phyloP scores from a whole-genome alignment of 805 yeast genomes.

The Yarrowia osloensis region DNA sequence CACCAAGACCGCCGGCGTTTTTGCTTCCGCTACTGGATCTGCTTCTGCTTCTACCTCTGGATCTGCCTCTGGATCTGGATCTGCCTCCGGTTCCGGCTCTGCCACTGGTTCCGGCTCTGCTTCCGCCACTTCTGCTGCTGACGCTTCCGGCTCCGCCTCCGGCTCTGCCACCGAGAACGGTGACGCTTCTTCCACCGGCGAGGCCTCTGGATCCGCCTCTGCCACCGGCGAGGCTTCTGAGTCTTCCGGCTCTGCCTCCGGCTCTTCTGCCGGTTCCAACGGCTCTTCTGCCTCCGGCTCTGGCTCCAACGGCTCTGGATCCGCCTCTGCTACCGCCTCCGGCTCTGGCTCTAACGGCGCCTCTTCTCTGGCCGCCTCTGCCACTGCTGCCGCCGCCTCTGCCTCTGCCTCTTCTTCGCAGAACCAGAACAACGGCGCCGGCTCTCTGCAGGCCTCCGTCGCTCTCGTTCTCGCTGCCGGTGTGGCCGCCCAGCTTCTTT shows the following conservation, averaged over 20 bases:
- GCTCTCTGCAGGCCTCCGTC: constrained; percentile 5
- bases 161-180: background rate
- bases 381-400: background rate
- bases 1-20: constrained; percentile 17
- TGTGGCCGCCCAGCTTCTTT: constrained; percentile 30
- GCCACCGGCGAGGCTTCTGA: background rate
- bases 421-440: constrained; percentile 16
- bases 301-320: background rate
- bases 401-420: background rate
- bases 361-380: constrained; percentile 3
- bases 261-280: background rate
- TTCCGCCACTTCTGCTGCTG: background rate
- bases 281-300: constrained; percentile 14
- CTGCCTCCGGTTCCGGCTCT: background rate
- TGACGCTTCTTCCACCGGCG: background rate
- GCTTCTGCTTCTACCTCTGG: constrained; percentile 4
- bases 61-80: background rate
- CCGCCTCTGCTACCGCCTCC: background rate
- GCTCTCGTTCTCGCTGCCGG: constrained; percentile 30
- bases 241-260: background rate
- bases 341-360: background rate
- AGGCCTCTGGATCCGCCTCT: background rate
- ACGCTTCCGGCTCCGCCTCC: background rate
- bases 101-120: background rate
- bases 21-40: constrained; percentile 1